These are phyloP conservation scores for Beta macrorhiza DNA, from an alignment of 179 eudicot genomes.

Conservation along the genomic window DNA sequence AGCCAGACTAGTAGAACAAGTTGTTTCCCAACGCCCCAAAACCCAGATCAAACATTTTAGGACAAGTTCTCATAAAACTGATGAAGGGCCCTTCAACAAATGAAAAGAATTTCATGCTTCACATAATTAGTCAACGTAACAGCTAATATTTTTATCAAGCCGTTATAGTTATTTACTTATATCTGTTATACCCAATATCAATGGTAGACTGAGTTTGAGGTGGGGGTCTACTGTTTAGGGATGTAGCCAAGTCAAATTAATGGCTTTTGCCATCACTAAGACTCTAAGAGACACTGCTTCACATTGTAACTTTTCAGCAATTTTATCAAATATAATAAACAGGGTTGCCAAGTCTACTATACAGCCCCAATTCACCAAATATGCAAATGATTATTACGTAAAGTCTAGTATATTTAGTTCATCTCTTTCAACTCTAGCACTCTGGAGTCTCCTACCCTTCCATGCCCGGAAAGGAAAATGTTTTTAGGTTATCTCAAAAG, in stretches of 20 bases:
- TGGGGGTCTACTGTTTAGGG: neutral
- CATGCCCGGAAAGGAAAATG: constrained; percentile 11
- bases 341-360: neutral
- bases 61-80: neutral
- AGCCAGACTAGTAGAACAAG: neutral
- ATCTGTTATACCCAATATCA: neutral
- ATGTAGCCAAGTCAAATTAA: neutral
- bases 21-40: neutral
- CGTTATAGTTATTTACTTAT: too few relatives aligned
- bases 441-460: neutral
- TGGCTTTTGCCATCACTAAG: too few relatives aligned
- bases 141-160: neutral
- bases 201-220: neutral
- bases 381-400: constrained; percentile 3
- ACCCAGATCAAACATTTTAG: neutral
- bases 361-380: neutral
- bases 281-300: neutral
- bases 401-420: neutral
- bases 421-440: neutral
- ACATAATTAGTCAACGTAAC: neutral
- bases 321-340: neutral
- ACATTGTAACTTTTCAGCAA: neutral
- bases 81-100: neutral
- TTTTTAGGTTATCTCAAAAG: constrained; percentile 12
- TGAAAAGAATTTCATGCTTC: neutral